These are phyloP conservation scores for Solanum habrochaites DNA, from an alignment of 257 asterid genomes.

Conservation along the genomic window DNA sequence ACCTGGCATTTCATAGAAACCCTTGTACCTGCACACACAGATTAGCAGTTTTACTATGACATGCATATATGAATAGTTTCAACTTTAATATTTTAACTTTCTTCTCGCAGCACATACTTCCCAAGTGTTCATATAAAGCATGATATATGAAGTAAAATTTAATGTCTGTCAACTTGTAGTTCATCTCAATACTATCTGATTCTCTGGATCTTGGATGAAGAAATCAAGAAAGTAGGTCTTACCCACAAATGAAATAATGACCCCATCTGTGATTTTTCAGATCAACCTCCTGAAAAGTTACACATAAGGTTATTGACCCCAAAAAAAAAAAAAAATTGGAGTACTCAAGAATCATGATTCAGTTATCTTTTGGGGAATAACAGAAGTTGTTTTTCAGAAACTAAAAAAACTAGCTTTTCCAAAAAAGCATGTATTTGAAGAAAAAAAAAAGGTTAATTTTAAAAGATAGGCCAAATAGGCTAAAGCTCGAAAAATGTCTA, in stretches of 20 bases:
- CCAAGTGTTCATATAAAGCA: not conserved
- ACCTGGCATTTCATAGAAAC: constrained; percentile 70
- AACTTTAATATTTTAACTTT: not conserved
- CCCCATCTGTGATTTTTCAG: constrained; percentile 87
- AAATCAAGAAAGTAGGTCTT: constrained; percentile 6
- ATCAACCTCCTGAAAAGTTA: constrained; percentile 60
- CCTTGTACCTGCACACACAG: constrained; percentile 60
- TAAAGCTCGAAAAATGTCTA: not conserved
- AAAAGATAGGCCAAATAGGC: not conserved
- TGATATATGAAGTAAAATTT: not conserved
- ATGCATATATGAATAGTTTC: not conserved
- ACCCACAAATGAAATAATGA: constrained; percentile 93
- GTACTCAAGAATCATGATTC: not conserved
- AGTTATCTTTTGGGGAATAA: not conserved
- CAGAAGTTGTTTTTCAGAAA: not conserved
- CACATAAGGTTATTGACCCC: not conserved
- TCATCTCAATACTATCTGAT: not conserved
- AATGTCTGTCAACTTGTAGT: not conserved
- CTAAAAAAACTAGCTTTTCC: not conserved
- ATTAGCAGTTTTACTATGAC: not conserved
- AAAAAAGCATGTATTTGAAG: no score
- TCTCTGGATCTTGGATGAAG: not conserved
- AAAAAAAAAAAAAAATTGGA: not conserved
- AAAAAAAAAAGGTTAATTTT: not conserved
- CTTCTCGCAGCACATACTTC: not conserved